These are phyloP conservation scores for Sphaerostilbella broomeana DNA, from an alignment of 2,329 filamentous ascomycete genomes.

Conservation along the genomic window DNA sequence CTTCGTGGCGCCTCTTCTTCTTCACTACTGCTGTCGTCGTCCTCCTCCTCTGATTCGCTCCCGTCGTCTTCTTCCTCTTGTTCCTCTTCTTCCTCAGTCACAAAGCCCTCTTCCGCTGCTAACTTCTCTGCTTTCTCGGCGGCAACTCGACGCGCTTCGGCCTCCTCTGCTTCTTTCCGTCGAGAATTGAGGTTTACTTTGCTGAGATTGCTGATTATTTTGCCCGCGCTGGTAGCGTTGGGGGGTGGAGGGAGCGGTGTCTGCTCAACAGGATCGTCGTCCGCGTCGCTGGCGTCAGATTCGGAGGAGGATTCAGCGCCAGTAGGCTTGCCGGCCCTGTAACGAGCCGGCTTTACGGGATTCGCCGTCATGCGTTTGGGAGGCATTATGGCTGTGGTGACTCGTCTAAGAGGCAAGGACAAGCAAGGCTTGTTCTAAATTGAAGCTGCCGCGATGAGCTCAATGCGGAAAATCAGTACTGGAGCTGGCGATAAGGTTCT, in stretches of 20 bases:
- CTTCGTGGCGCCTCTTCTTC: conserved; percentile 51
- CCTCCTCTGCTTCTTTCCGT: conserved; percentile 38
- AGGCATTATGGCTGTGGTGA: conserved; percentile 42
- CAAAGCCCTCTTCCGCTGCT: conserved; percentile 56
- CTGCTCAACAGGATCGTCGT: conserved; percentile 22
- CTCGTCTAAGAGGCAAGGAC: no score
- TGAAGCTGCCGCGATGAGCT: background rate
- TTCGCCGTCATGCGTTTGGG: conserved; percentile 92
- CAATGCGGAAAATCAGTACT: background rate
- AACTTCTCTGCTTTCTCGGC: conserved; percentile 44
- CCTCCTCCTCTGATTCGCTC: conserved; percentile 33
- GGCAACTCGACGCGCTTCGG: conserved; percentile 41
- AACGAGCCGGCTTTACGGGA: conserved; percentile 69
- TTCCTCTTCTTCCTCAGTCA: conserved; percentile 48
- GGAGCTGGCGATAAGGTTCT: conserved; percentile 2
- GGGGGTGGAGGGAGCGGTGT: conserved; percentile 46
- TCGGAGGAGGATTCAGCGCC: conserved; percentile 50
- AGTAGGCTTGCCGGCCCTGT: conserved; percentile 75
- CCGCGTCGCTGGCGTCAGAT: conserved; percentile 41
- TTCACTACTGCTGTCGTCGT: conserved; percentile 43
- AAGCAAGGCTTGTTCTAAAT: background rate
- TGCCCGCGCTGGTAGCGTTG: conserved; percentile 50
- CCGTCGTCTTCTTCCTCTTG: conserved; percentile 29
- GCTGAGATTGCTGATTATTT: conserved; percentile 47
- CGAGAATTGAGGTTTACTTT: conserved; percentile 47